Evolutionary conservation across 2,329 filamentous ascomycete genomes (phyloP).

Genomic region (Alternaria burnsii): DNA sequence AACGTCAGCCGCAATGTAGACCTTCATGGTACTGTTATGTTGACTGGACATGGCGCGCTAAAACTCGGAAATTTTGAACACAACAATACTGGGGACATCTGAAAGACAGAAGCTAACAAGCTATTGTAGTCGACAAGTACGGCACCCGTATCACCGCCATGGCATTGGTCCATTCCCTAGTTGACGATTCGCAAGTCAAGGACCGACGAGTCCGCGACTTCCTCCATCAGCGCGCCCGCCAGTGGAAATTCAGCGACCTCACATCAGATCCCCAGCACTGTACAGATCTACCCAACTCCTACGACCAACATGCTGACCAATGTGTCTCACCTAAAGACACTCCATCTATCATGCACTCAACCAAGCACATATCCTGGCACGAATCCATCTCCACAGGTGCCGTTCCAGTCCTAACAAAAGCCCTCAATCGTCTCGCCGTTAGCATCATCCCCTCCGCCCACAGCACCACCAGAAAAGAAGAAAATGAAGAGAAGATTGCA

Average conservation of each 20-base stretch:
- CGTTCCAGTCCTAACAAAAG: slow-evolving; percentile 12
- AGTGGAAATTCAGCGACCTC: slow-evolving; percentile 40
- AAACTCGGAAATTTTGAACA: background rate
- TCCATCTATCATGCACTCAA: background rate
- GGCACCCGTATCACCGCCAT: slow-evolving; percentile 40
- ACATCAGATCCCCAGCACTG: slow-evolving; percentile 30
- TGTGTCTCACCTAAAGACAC: background rate
- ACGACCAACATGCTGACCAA: slow-evolving; percentile 9
- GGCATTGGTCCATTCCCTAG: slow-evolving; percentile 38
- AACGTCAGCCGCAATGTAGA: background rate
- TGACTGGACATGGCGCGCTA: background rate
- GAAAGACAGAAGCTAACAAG: slow-evolving; percentile 12
- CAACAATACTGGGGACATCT: background rate
- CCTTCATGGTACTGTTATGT: background rate
- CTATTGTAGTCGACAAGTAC: slow-evolving; percentile 35
- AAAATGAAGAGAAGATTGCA: background rate
- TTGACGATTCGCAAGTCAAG: slow-evolving; percentile 34
- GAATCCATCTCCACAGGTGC: slow-evolving; percentile 12
- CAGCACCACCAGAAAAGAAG: background rate
- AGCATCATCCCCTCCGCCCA: background rate
- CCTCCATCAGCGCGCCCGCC: slow-evolving; percentile 42
- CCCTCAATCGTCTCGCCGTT: slow-evolving; percentile 19
- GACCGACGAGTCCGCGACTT: slow-evolving; percentile 38
- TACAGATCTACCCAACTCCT: slow-evolving; percentile 33
- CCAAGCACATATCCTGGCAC: slow-evolving; percentile 25